Evolutionary conservation across 2,329 filamentous ascomycete species (phyloP).

Genomic region (Pseudogymnoascus sp.): DNA sequence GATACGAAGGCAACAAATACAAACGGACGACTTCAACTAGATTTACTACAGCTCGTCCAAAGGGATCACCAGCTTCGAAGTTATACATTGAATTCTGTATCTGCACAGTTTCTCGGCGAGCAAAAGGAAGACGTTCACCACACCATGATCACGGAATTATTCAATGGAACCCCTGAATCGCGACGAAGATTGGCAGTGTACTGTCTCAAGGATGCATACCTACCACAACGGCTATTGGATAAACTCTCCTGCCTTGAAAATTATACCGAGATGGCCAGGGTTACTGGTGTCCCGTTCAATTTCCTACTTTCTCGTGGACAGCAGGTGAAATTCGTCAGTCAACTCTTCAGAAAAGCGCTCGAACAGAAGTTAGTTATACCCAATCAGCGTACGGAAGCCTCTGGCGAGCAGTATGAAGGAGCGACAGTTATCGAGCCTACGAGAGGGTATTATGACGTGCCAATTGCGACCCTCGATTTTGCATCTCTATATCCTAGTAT

Average conservation of each 20-base stretch:
- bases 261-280: slow-evolving; percentile 98
- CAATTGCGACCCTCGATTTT: slow-evolving; percentile 95
- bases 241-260: slow-evolving; percentile 98
- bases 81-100: slow-evolving; percentile 96
- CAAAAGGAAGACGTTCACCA: slow-evolving; percentile 99
- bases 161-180: slow-evolving; percentile 92
- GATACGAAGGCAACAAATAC: slow-evolving; percentile 93
- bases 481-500: slow-evolving; percentile 97
- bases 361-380: slow-evolving; percentile 93
- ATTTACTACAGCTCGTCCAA: slow-evolving; percentile 90
- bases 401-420: slow-evolving; percentile 90
- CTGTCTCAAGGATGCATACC: slow-evolving; percentile 93
- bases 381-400: slow-evolving; percentile 62
- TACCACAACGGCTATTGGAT: slow-evolving; percentile 90
- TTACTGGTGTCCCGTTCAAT: slow-evolving; percentile 97
- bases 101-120: slow-evolving; percentile 86
- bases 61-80: slow-evolving; percentile 91
- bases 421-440: slow-evolving; percentile 96
- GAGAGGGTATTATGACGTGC: slow-evolving; percentile 88
- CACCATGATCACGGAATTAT: slow-evolving; percentile 97
- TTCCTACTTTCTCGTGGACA: slow-evolving; percentile 85
- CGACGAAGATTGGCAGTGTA: slow-evolving; percentile 85
- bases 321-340: slow-evolving; percentile 95
- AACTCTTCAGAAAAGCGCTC: slow-evolving; percentile 88
- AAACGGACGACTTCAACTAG: slow-evolving; percentile 84